Evolutionary conservation across 2,329 filamentous ascomycete genomes (phyloP), one percentile per base, ranked within the genome.

Genomic region (Camillea tinctor): DNA sequence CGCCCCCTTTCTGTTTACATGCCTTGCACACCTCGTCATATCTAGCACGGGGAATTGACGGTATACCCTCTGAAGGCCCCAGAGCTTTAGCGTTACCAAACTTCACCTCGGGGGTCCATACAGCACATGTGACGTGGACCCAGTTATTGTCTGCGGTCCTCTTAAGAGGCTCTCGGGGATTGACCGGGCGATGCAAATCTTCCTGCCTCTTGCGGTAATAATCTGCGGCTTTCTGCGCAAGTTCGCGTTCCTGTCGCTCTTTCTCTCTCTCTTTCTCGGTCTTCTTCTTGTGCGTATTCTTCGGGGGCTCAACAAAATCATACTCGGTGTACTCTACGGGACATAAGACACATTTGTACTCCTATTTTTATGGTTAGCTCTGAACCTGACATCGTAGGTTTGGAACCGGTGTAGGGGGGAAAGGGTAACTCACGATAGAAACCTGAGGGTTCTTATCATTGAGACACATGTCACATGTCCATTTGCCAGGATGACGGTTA

Each of bases 91-190:
- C 90, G 68, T 91, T 91, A 63, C 91, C 93, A 74, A 97, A 99
- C 71, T 93, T 95, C 69, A 97, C 89, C 75, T 99, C 95, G 0
- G 92, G 88, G 11, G 90, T 93, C 88, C 92, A 98, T 19, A 97
- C 81, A 1, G 95, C 93, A 72, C 95, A 99, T 44, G 90, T 89
- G 24, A 98, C 92, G 73, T 99, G 95, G 17, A 97, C 92, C 95
- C 95, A 99, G 71, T 98, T 98, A 77, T 98, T 98, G 73, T 96
- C 93, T 3, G 90, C 91, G 0, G 95, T 99, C 54, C 92, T 87
- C 77, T 99, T 99, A 64, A 99, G 80, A 3, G 95, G 90, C 73
- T 98, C 95, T 53, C 95, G 87, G 23, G 95, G 95, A 65, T 92
- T 86, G 40, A 89, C 76, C 1, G 95, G 94, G 53, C 93, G 90